A percentile compares a stretch with the other conserved stretches of the same genome.
Evolutionary conservation across 1,139 yeast species (phyloP).

Genomic region (Taiozyma sp.): DNA sequence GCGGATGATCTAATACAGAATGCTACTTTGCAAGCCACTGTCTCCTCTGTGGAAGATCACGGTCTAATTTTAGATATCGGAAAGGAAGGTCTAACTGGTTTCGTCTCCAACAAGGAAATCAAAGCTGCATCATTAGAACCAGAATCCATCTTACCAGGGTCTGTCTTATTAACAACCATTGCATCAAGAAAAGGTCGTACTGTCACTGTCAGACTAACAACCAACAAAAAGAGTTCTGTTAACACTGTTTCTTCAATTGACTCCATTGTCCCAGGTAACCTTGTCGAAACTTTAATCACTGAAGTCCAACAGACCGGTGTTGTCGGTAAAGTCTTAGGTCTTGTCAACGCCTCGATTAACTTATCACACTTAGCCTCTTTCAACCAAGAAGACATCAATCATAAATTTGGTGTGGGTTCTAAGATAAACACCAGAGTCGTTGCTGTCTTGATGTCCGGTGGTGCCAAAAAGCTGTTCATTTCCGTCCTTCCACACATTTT

Average conservation of each 20-base stretch:
- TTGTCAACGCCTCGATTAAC: constrained; percentile 67
- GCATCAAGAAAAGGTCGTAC: constrained; percentile 51
- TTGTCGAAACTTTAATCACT: constrained; percentile 69
- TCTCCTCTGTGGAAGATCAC: constrained; percentile 83
- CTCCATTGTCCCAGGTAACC: constrained; percentile 77
- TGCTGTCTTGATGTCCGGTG: constrained; percentile 52
- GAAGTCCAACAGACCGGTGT: constrained; percentile 58
- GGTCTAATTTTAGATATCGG: constrained; percentile 81
- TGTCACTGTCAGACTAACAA: constrained; percentile 45
- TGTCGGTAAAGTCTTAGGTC: constrained; percentile 61
- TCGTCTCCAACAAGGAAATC: constrained; percentile 67
- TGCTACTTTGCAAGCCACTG: constrained; percentile 62
- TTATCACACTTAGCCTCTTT: constrained; percentile 57
- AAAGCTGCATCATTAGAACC: constrained; percentile 26
- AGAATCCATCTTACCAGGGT: constrained; percentile 30
- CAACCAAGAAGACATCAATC: constrained; percentile 44
- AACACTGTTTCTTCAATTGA: constrained; percentile 64
- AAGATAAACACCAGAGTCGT: constrained; percentile 64
- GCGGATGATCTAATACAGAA: constrained; percentile 62
- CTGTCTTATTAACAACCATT: constrained; percentile 48
- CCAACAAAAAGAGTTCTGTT: constrained; percentile 38
- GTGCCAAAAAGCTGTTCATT: constrained; percentile 54
- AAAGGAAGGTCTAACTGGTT: constrained; percentile 51
- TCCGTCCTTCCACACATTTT: constrained; percentile 58
- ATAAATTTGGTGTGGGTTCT: constrained; percentile 61